These are phyloP conservation scores for Diospyros lotus DNA, from an alignment of 148 eudicot genomes.

Conservation along the genomic window DNA sequence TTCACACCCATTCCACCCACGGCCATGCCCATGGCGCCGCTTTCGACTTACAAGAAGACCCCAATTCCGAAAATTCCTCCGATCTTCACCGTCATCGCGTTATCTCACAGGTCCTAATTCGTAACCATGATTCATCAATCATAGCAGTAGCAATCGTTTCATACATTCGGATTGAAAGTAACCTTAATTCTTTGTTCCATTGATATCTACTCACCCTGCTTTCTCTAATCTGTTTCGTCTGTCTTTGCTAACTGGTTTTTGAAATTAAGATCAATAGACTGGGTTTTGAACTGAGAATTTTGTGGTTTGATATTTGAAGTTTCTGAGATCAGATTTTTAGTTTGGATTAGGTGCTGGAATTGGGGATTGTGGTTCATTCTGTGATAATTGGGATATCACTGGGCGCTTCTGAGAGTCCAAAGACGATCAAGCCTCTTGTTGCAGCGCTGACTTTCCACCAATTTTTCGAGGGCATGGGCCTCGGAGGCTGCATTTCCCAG, in stretches of 20 bases:
- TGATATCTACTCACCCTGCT: too few relatives aligned
- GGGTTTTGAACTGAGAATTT: too few relatives aligned
- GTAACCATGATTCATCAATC: too few relatives aligned
- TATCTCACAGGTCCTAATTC: constrained; percentile 51
- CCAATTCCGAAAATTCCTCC: constrained; percentile 13
- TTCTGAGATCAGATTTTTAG: neutral
- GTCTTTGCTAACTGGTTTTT: too few relatives aligned
- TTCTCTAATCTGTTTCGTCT: too few relatives aligned
- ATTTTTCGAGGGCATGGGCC: constrained; percentile 32
- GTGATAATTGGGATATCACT: constrained; percentile 22
- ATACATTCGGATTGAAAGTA: neutral
- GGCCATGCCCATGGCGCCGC: constrained; percentile 61
- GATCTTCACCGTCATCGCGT: constrained; percentile 69
- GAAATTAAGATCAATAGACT: too few relatives aligned
- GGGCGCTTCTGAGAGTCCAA: constrained; percentile 27
- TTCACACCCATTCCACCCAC: constrained; percentile 56
- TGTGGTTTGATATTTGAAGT: neutral
- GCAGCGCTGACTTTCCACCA: constrained; percentile 30
- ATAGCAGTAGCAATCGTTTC: too few relatives aligned
- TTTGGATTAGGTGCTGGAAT: constrained; percentile 19
- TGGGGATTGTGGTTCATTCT: constrained; percentile 29
- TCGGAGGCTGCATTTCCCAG: constrained; percentile 36
- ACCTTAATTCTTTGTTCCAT: neutral
- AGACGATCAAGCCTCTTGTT: constrained; percentile 26
- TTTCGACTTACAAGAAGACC: constrained; percentile 3